These are phyloP conservation scores for Moricandia moricandioides DNA, from an alignment of 345 rosid genomes.

Conservation along the genomic window DNA sequence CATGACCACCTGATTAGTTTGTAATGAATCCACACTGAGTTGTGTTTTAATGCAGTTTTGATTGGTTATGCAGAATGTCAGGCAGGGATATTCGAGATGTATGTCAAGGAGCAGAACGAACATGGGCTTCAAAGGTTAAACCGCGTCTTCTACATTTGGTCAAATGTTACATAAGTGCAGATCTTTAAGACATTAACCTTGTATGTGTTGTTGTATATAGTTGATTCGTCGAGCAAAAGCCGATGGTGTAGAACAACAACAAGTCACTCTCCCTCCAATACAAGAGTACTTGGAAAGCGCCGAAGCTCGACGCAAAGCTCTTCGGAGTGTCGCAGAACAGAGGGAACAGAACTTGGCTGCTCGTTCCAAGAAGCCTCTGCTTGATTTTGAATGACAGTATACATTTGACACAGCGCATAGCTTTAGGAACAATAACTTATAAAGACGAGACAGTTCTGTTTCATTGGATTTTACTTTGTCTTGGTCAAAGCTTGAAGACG, in stretches of 20 bases:
- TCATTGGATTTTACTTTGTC: not conserved
- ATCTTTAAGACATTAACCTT: not conserved
- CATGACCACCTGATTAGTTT: too few species aligned
- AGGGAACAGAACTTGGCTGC: slow-evolving; percentile 15
- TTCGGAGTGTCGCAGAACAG: slow-evolving; percentile 40
- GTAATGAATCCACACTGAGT: not conserved
- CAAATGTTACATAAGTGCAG: not conserved
- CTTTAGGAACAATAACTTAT: not conserved
- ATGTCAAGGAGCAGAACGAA: slow-evolving; percentile 91
- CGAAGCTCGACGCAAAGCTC: slow-evolving; percentile 45
- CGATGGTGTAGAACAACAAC: slow-evolving; percentile 33
- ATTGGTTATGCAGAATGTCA: slow-evolving; percentile 60
- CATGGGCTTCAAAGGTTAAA: slow-evolving; percentile 88
- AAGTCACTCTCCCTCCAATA: slow-evolving; percentile 56
- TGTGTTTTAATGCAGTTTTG: not conserved
- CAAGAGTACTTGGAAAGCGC: slow-evolving; percentile 71
- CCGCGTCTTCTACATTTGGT: not conserved
- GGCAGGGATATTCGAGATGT: slow-evolving; percentile 85
- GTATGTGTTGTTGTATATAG: slow-evolving; percentile 32
- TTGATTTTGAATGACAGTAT: slow-evolving; percentile 43
- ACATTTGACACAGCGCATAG: not conserved
- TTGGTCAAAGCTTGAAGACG: not conserved
- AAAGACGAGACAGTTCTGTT: not conserved
- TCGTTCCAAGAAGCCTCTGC: slow-evolving; percentile 37
- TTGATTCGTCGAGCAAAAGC: slow-evolving; percentile 64